Conservation (phyloP, 805 yeast species). For the Lipomyces yamanashiensis region DNA sequence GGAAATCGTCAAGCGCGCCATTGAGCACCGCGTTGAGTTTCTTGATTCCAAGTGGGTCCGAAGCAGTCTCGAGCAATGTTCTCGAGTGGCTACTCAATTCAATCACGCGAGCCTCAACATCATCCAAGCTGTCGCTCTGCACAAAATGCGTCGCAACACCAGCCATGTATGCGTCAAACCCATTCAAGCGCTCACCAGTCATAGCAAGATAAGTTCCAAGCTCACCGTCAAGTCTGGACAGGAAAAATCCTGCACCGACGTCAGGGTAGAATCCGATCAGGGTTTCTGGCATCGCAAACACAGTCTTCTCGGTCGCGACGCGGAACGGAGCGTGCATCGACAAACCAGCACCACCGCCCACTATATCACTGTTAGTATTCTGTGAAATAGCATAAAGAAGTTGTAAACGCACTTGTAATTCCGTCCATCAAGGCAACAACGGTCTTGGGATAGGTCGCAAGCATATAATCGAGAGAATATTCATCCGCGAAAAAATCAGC, state of each 20-base stretch:
- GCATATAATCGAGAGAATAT: constrained; percentile 76
- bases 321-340: constrained; percentile 91
- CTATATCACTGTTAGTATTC: constrained; percentile 40
- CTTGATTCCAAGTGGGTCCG: constrained; percentile 17
- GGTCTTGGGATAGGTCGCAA: constrained; percentile 86
- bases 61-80: constrained; percentile 2
- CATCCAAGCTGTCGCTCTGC: constrained; percentile 64
- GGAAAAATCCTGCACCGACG: constrained; percentile 90
- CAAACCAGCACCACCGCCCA: constrained; percentile 98
- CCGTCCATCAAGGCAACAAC: constrained; percentile 87
- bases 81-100: constrained; percentile 51
- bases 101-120: constrained; percentile 67
- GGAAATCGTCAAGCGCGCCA: constrained; percentile 76
- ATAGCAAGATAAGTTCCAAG: constrained; percentile 84
- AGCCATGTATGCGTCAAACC: constrained; percentile 77
- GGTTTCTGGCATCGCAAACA: constrained; percentile 97
- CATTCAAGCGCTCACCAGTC: constrained; percentile 79
- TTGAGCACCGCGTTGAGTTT: constrained; percentile 55
- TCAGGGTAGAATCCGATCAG: constrained; percentile 96
- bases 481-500: constrained; percentile 75
- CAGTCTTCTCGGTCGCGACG: constrained; percentile 87
- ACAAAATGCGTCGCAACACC: constrained; percentile 94
- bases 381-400: background rate
- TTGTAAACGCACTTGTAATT: constrained; percentile 55
- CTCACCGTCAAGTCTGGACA: constrained; percentile 80